These are phyloP conservation scores for apple (Malus domestica) DNA, from an alignment of 306 rosid species.

Conservation along the genomic window ASM211411v1 NC_041799.1:4127001-4127500, in stretches of 20 bases:
- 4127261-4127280: not conserved
- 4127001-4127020: conserved; percentile 59
- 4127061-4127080: conserved; percentile 87
- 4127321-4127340: not conserved
- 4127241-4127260: not conserved
- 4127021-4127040: conserved; percentile 71
- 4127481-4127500: not conserved
- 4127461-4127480: not conserved
- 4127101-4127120: conserved; percentile 95
- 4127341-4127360: not conserved
- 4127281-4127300: not conserved
- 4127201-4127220: not conserved
- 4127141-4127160: conserved; percentile 39
- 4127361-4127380: not conserved
- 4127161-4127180: no score
- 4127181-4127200: not conserved
- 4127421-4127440: not conserved
- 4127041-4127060: conserved; percentile 95
- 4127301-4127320: not conserved
- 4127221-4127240: not conserved
- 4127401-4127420: not conserved
- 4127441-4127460: not conserved
- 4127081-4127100: conserved; percentile 59
- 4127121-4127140: conserved; percentile 95
- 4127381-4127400: not conserved